Conservation (phyloP, 2,329 filamentous ascomycete species). For the Trichophaea hybrida region DNA sequence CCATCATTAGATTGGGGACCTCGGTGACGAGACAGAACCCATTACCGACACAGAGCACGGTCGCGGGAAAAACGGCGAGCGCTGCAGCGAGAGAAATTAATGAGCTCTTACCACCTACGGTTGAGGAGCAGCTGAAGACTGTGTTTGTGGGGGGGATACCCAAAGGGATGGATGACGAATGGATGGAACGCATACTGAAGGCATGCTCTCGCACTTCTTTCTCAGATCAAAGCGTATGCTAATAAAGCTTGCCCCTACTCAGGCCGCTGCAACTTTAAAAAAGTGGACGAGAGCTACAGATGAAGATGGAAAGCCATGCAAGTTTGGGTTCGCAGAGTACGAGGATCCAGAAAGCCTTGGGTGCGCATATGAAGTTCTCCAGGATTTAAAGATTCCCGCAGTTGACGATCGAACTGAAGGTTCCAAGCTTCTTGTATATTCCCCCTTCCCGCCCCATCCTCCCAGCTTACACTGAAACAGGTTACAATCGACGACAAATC, state of each 20-base stretch:
- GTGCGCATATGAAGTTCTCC: conserved; percentile 70
- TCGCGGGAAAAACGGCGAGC: not conserved
- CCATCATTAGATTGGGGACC: conserved; percentile 84
- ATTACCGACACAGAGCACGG: conserved; percentile 12
- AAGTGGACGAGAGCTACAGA: conserved; percentile 72
- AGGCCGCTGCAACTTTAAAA: conserved; percentile 42
- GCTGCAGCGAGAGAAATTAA: conserved; percentile 27
- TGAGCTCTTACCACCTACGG: conserved; percentile 54
- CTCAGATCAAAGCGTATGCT: not conserved
- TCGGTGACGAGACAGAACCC: conserved; percentile 31
- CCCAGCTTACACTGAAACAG: conserved; percentile 29
- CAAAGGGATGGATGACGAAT: conserved; percentile 61
- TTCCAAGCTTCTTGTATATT: conserved; percentile 18
- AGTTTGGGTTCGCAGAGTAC: conserved; percentile 91
- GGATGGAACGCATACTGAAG: conserved; percentile 59
- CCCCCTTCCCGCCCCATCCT: not conserved
- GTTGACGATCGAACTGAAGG: conserved; percentile 19
- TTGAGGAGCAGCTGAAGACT: conserved; percentile 81
- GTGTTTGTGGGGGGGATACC: conserved; percentile 77
- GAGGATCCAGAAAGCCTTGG: conserved; percentile 80
- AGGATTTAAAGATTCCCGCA: conserved; percentile 62
- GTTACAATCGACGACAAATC: conserved; percentile 72
- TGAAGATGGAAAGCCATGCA: conserved; percentile 65
- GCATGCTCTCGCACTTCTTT: conserved; percentile 5
- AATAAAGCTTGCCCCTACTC: not conserved